A percentile compares a stretch with the other conserved stretches of the same genome.
These are phyloP conservation scores for Mollisiaceae sp. DNA, from an alignment of 2,329 filamentous ascomycete genomes.

Conservation along the genomic window DNA sequence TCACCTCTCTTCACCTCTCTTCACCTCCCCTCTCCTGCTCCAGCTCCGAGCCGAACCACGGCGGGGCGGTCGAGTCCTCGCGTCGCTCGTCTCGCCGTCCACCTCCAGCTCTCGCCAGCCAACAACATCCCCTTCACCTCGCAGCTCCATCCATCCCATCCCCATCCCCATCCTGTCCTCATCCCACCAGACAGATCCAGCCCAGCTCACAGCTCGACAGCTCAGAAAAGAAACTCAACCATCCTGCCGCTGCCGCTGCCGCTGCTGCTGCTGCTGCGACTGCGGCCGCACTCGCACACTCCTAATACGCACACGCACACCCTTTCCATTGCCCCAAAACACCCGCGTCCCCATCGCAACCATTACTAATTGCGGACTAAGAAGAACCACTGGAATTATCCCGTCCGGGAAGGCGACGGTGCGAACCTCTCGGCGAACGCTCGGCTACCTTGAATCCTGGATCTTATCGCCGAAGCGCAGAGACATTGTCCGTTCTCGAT, in stretches of 20 bases:
- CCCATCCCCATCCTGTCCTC: too few relatives aligned
- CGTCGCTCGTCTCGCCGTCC: neutral
- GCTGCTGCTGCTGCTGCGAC: neutral
- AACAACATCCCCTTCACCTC: too few relatives aligned
- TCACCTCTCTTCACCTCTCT: neutral
- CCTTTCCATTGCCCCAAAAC: neutral
- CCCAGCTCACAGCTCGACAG: too few relatives aligned
- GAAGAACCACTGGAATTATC: neutral
- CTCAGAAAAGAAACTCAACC: too few relatives aligned
- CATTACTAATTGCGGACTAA: constrained; percentile 7
- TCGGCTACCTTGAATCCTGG: neutral
- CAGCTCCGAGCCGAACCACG: neutral
- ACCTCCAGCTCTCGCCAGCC: neutral
- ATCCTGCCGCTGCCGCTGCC: too few relatives aligned
- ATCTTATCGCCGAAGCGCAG: neutral
- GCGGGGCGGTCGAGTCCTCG: too few relatives aligned
- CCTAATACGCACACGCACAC: neutral
- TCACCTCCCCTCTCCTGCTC: too few relatives aligned
- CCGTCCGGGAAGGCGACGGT: neutral
- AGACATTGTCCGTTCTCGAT: neutral
- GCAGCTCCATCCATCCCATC: too few relatives aligned
- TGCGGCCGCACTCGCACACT: neutral
- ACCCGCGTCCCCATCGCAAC: neutral
- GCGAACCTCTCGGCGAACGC: neutral
- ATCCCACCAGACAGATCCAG: too few relatives aligned